These are phyloP conservation scores for Cladosporium colombiae DNA, from an alignment of 2,329 filamentous ascomycete genomes.

Conservation along the genomic window DNA sequence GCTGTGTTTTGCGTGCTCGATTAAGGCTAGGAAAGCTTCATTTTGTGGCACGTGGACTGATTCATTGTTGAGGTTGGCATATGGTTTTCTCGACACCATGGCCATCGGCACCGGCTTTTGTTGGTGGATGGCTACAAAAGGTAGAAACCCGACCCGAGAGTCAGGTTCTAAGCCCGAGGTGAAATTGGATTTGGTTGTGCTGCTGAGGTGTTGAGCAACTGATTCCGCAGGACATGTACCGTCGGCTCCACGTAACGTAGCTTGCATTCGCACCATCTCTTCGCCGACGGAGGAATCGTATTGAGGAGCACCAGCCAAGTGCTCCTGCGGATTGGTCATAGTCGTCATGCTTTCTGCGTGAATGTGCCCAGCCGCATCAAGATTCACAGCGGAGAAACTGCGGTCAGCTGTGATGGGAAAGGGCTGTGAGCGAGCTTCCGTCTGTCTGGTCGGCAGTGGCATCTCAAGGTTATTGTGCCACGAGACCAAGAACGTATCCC, in stretches of 20 bases:
- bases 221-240: conserved; percentile 59
- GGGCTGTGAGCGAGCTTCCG: conserved; percentile 33
- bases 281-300: conserved; percentile 63
- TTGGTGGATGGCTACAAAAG: conserved; percentile 58
- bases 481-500: conserved; percentile 71
- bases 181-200: conserved; percentile 31
- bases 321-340: conserved; percentile 50
- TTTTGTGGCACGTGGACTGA: conserved; percentile 71
- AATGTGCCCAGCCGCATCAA: conserved; percentile 36
- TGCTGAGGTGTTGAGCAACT: conserved; percentile 64
- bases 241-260: conserved; percentile 51
- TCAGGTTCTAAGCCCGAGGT: conserved; percentile 47
- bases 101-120: conserved; percentile 58
- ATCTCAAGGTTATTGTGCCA: conserved; percentile 67
- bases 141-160: conserved; percentile 39
- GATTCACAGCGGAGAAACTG: conserved; percentile 30
- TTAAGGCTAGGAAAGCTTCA: conserved; percentile 69
- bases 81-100: conserved; percentile 68
- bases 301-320: conserved; percentile 60
- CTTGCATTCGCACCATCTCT: conserved; percentile 65
- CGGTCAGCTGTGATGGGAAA: conserved; percentile 37
- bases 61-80: conserved; percentile 62
- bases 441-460: conserved; percentile 57
- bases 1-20: conserved; percentile 62
- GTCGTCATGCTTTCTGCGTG: conserved; percentile 26